These are phyloP conservation scores for Neofusicoccum cordaticola DNA, from an alignment of 2,329 filamentous ascomycete genomes.

Conservation along the genomic window DNA sequence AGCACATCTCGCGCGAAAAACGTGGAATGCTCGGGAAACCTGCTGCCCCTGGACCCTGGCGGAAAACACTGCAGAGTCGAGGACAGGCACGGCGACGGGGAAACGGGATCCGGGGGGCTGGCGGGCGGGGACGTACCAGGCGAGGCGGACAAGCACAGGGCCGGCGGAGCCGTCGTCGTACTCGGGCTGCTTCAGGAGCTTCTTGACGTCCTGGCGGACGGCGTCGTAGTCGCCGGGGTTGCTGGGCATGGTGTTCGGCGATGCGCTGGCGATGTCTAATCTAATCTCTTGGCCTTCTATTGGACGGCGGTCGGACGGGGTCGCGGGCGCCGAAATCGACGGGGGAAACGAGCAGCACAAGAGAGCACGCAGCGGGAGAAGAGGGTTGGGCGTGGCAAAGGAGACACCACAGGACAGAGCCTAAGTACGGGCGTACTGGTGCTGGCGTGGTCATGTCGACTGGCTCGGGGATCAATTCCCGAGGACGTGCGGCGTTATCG, in stretches of 20 bases:
- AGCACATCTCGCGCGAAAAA: background rate
- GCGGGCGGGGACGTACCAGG: conserved; percentile 49
- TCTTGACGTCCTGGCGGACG: conserved; percentile 54
- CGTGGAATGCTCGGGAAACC: background rate
- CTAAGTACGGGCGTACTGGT: background rate
- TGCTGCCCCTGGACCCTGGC: background rate
- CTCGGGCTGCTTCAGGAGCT: conserved; percentile 57
- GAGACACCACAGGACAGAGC: background rate
- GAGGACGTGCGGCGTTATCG: conserved; percentile 9
- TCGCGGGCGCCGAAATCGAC: background rate
- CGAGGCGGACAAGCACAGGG: conserved; percentile 62
- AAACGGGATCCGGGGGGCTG: background rate
- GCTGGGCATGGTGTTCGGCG: conserved; percentile 20
- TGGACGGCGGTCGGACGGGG: background rate
- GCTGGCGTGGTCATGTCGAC: background rate
- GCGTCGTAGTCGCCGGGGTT: conserved; percentile 36
- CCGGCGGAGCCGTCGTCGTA: conserved; percentile 66
- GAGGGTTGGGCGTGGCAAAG: background rate
- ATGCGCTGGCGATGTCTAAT: background rate
- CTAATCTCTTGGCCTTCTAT: conserved; percentile 10
- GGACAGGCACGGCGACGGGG: background rate
- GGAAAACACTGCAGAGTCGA: background rate
- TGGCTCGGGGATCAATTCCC: conserved; percentile 11
- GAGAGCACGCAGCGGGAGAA: background rate
- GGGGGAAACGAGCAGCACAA: background rate